phyloP scores from a whole-genome alignment of 2,329 filamentous ascomycete species.

The Thermochaetoides dissita region DNA sequence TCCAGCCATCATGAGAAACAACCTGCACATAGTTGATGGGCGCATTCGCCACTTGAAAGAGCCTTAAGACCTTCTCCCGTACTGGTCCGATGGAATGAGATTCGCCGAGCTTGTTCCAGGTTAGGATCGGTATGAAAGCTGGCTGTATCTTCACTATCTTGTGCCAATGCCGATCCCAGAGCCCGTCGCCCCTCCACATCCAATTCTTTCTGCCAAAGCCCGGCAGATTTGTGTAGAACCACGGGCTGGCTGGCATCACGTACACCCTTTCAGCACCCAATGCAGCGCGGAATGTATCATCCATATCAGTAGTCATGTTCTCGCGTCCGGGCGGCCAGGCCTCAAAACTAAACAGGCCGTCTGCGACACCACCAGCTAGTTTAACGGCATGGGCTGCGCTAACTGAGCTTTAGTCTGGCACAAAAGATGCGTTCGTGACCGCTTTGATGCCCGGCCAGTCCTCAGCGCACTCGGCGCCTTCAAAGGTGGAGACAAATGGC shows the following conservation, averaged over 20 bases:
- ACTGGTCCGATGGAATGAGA: conserved; percentile 38
- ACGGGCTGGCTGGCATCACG: conserved; percentile 43
- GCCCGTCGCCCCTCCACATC: conserved; percentile 46
- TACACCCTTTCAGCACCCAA: conserved; percentile 22
- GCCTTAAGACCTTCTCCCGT: conserved; percentile 20
- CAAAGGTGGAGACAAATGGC: conserved; percentile 39
- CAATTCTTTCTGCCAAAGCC: conserved; percentile 42
- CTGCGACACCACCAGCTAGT: conserved; percentile 13
- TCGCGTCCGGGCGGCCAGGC: conserved; percentile 23
- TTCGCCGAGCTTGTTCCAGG: conserved; percentile 40
- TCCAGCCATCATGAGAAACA: conserved; percentile 36
- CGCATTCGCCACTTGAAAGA: conserved; percentile 24
- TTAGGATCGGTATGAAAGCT: conserved; percentile 21
- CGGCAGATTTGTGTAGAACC: conserved; percentile 47
- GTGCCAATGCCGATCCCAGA: conserved; percentile 48
- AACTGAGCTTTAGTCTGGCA: conserved; percentile 32
- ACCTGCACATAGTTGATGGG: conserved; percentile 33
- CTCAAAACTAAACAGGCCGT: conserved; percentile 26
- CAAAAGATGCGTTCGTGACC: conserved; percentile 23
- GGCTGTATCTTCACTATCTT: conserved; percentile 30
- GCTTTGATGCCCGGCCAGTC: conserved; percentile 29
- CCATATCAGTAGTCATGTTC: conserved; percentile 17
- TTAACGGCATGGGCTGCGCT: conserved; percentile 17
- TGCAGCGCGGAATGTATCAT: conserved; percentile 19
- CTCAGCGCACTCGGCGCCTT: conserved; percentile 27